These are phyloP conservation scores for Cercospora berteroae DNA, from an alignment of 2,329 filamentous ascomycete genomes.

Conservation along the genomic window DNA sequence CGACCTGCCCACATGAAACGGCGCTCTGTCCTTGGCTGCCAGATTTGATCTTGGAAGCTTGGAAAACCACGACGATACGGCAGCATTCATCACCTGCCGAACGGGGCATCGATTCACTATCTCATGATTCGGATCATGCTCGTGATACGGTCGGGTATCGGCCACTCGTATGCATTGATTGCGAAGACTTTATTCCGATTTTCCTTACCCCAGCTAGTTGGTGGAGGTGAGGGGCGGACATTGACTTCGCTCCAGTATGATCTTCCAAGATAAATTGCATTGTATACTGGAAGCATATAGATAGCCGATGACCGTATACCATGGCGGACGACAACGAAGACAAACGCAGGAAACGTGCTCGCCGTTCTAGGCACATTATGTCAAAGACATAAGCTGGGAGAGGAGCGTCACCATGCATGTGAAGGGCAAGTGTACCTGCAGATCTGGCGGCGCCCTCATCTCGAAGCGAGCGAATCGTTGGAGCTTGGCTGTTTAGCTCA, in stretches of 20 bases:
- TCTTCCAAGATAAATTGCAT: background rate
- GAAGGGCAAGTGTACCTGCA: conserved; percentile 5
- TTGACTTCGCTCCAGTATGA: background rate
- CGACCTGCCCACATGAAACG: background rate
- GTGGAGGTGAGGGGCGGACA: conserved; percentile 1
- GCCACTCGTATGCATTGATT: conserved; percentile 5
- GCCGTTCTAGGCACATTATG: background rate
- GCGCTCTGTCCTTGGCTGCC: background rate
- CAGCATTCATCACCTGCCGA: background rate
- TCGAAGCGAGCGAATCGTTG: conserved; percentile 6
- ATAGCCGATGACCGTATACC: background rate
- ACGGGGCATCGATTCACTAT: background rate
- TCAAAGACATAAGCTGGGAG: background rate
- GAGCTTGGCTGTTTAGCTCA: background rate
- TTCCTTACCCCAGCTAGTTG: background rate
- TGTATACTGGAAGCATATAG: background rate
- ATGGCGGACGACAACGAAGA: background rate
- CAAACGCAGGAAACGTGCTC: background rate
- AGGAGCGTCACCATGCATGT: background rate
- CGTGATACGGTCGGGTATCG: background rate
- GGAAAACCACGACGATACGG: background rate
- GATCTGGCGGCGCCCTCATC: conserved; percentile 8
- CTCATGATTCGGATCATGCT: background rate
- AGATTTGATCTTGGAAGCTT: background rate
- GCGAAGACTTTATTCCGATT: background rate